Conservation (phyloP, 2,329 filamentous ascomycete species). For the Metarhizium rileyi region DNA sequence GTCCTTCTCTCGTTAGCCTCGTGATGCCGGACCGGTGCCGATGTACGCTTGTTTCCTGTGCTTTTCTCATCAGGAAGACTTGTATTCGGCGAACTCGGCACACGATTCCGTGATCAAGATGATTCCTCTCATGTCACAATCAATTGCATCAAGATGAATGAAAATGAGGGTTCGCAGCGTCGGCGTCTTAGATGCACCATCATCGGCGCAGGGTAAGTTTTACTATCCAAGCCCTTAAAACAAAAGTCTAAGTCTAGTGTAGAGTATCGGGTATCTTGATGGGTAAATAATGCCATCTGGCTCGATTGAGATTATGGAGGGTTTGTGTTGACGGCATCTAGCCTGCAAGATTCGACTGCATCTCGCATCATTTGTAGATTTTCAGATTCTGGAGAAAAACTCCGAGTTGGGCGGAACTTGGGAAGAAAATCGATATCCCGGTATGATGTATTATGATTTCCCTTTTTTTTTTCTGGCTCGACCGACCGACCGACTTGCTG, state of each 20-base stretch:
- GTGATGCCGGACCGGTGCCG: neutral
- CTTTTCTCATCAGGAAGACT: neutral
- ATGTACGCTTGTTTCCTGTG: neutral
- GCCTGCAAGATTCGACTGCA: constrained; percentile 13
- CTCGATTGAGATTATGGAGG: no score
- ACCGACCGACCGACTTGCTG: constrained; percentile 6
- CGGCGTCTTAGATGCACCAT: constrained; percentile 10
- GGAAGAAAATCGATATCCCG: constrained; percentile 27
- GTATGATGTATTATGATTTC: neutral
- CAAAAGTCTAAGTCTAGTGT: neutral
- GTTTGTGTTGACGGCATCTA: constrained; percentile 1
- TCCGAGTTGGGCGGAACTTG: constrained; percentile 33
- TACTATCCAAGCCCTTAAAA: neutral
- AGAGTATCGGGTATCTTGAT: neutral
- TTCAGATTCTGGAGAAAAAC: constrained; percentile 33
- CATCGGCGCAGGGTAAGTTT: constrained; percentile 12
- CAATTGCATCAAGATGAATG: neutral
- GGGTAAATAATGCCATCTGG: neutral
- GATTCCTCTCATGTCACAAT: neutral
- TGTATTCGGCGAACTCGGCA: neutral
- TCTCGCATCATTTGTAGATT: constrained; percentile 11
- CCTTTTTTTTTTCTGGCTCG: no score
- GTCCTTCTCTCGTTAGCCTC: neutral
- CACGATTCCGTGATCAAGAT: neutral
- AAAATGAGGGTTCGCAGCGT: neutral